Evolutionary conservation across 116 monocot genomes (phyloP).

Genomic region (Cymodocea nodosa): DNA sequence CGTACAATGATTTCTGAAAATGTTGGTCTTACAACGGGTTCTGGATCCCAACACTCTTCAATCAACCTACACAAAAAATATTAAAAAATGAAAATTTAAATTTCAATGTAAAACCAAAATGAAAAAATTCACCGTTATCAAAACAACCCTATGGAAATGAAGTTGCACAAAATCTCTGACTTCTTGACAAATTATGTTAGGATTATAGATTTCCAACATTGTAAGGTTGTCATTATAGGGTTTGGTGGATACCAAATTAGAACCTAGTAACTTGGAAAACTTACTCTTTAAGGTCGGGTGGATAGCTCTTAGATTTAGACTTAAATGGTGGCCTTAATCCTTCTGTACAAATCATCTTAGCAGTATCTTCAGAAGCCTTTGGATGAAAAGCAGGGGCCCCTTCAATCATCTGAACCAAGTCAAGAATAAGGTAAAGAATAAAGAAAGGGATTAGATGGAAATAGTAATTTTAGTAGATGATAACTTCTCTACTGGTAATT

Average conservation of each 20-base stretch:
- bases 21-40: slow-evolving; percentile 49
- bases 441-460: background rate
- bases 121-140: no score
- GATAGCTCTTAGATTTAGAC: slow-evolving; percentile 53
- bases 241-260: background rate
- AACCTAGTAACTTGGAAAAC: slow-evolving; percentile 5
- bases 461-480: background rate
- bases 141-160: no score
- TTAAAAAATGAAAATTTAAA: background rate
- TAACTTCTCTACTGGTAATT: no score
- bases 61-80: slow-evolving; percentile 36
- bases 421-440: no score
- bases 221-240: no score
- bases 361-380: slow-evolving; percentile 43
- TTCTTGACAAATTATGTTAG: no score
- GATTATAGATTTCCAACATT: no score
- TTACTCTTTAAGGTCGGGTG: slow-evolving; percentile 69
- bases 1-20: slow-evolving; percentile 83
- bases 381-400: slow-evolving; percentile 66
- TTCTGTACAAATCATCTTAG: slow-evolving; percentile 52
- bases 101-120: no score
- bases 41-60: slow-evolving; percentile 79
- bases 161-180: no score
- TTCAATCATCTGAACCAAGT: slow-evolving; percentile 71
- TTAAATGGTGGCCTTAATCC: slow-evolving; percentile 71